Evolutionary conservation across 345 rosid genomes (phyloP).

Genomic region (Odontarrhena argentea): DNA sequence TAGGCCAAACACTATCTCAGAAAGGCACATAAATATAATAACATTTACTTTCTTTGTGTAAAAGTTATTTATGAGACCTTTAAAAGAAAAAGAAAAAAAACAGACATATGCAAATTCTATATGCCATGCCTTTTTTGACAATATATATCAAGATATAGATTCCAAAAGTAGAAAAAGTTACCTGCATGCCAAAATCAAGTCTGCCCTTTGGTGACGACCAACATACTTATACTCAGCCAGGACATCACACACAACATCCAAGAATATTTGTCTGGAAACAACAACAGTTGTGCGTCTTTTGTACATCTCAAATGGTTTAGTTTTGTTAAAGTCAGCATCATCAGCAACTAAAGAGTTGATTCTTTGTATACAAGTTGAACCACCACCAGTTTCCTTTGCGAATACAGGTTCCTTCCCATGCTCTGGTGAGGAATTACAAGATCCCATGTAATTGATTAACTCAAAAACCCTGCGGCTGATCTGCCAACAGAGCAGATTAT

Average conservation of each 20-base stretch:
- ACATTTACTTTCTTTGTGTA: background rate
- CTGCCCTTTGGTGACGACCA: constrained; percentile 95
- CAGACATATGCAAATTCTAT: constrained; percentile 32
- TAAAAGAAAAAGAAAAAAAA: background rate
- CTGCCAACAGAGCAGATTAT: constrained; percentile 44
- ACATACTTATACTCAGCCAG: constrained; percentile 89
- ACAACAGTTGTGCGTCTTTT: constrained; percentile 82
- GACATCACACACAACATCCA: constrained; percentile 79
- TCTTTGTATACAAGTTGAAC: constrained; percentile 34
- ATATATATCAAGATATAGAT: constrained; percentile 10
- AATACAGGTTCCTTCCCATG: constrained; percentile 47
- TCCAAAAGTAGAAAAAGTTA: constrained; percentile 36
- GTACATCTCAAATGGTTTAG: constrained; percentile 77
- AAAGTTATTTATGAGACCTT: background rate
- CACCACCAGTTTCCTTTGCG: constrained; percentile 38
- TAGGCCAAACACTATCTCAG: background rate
- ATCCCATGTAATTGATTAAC: constrained; percentile 58
- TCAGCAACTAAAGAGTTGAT: constrained; percentile 34
- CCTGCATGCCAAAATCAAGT: constrained; percentile 97
- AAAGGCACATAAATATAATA: constrained; percentile 14
- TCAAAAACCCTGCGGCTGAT: constrained; percentile 86
- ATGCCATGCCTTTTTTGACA: constrained; percentile 13
- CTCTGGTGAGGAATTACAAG: constrained; percentile 45
- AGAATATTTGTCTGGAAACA: constrained; percentile 69
- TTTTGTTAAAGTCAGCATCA: constrained; percentile 48